Evolutionary conservation across 1,284 basidiomycete genomes (phyloP).

Genomic region (Inonotus hispidus): DNA sequence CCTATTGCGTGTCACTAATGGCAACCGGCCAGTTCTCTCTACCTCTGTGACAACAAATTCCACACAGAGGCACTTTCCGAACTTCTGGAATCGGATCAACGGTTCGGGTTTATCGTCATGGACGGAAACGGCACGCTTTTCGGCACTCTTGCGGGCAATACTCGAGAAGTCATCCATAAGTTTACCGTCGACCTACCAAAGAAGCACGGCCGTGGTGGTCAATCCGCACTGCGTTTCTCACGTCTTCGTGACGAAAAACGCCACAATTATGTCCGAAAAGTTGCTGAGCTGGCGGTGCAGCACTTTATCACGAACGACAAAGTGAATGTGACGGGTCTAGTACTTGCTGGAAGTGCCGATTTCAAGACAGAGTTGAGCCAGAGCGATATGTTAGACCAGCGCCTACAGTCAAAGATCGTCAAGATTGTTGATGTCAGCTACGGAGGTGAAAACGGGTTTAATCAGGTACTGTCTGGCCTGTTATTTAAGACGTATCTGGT

Average conservation of each 20-base stretch:
- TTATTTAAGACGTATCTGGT: background rate
- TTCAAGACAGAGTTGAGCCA: conserved; percentile 98
- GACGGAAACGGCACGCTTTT: conserved; percentile 97
- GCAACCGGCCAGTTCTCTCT: conserved; percentile 68
- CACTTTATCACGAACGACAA: conserved; percentile 99
- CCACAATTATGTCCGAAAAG: conserved; percentile 99
- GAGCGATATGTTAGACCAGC: conserved; percentile 94
- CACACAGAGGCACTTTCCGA: conserved; percentile 97
- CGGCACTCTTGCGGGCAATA: conserved; percentile 94
- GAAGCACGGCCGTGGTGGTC: conserved; percentile 99
- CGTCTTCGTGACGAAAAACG: conserved; percentile 99
- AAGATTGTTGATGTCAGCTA: conserved; percentile 99
- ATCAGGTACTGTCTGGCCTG: conserved; percentile 56
- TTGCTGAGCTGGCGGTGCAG: conserved; percentile 94
- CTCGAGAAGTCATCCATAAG: conserved; percentile 95
- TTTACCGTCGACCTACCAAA: conserved; percentile 99
- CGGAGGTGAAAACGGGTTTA: conserved; percentile 99
- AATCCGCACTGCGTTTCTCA: conserved; percentile 99
- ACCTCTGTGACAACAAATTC: conserved; percentile 99
- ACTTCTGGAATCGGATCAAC: conserved; percentile 94
- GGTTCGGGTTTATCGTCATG: conserved; percentile 99
- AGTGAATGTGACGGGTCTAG: conserved; percentile 95
- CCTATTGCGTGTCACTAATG: background rate
- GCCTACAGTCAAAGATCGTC: conserved; percentile 87
- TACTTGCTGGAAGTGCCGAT: conserved; percentile 97